Conservation (phyloP, 257 asterid species). For the Jaltomata sinuosa region DNA sequence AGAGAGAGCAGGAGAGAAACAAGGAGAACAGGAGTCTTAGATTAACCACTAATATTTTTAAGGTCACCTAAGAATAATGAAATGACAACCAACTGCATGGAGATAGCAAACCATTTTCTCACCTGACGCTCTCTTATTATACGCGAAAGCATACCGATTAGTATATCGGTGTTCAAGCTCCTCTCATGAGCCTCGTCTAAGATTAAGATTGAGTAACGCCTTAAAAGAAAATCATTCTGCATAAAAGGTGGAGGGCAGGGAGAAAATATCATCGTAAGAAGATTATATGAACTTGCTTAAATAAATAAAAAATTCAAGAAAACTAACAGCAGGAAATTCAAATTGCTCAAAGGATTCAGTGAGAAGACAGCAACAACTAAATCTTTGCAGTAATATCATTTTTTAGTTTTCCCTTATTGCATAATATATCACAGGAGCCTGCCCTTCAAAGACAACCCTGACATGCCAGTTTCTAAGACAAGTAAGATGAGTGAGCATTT, state of each 20-base stretch:
- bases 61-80: neutral
- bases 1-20: neutral
- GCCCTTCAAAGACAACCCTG: neutral
- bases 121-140: constrained; percentile 75
- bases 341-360: neutral
- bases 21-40: neutral
- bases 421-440: neutral
- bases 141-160: constrained; percentile 99
- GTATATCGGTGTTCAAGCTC: constrained; percentile 96
- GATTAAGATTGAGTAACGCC: constrained; percentile 74
- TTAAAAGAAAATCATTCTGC: constrained; percentile 78
- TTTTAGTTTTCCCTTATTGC: neutral
- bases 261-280: neutral
- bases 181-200: constrained; percentile 99
- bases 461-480: neutral
- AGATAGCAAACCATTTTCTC: constrained; percentile 11
- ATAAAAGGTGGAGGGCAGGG: neutral
- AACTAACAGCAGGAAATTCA: neutral
- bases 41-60: neutral
- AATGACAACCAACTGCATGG: neutral
- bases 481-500: neutral
- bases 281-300: neutral
- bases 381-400: neutral
- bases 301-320: neutral
- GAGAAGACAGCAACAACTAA: neutral